Evolutionary conservation across 2,329 filamentous ascomycete genomes (phyloP), one percentile per base, ranked within the genome.

Genomic region (Fusarium chlamydosporum): DNA sequence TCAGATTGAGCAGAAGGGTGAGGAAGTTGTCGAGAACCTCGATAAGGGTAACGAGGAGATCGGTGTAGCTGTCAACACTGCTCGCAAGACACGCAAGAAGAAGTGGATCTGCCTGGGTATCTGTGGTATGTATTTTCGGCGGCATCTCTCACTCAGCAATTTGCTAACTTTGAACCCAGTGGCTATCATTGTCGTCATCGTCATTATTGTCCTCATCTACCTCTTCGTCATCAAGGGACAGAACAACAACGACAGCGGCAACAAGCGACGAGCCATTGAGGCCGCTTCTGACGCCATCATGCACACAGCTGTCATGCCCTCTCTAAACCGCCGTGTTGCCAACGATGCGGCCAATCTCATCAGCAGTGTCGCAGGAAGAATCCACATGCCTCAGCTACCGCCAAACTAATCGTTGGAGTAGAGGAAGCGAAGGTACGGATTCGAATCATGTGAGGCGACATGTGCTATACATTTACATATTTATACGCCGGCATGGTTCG

Each of bases 101-200:
- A 97, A 97, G 91, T 97, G 94, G 94, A 94, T 92, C 78, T 97
- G 94, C 84, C 82, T 97, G 72, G 89, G 91, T 75, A 93, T 97
- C 75, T 82, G 85, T 73, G 82, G 86, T 88, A 83, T 72, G 86
- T 76, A 20, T 60, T 20, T 18, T 33, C 26, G 15, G 7, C 11
- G n/a, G 15, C 18, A 18, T 7, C 12, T 23, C 16, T 5, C 16
- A 1, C 3, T 37, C n/a, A 47, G 18, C 37, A 10, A 26, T 20
- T 56, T 54, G 20, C 76, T 82, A 70, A 80, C 70, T 55, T 52
- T 23, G n/a, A 23, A 35, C 15, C 16, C 59, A 86, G 84, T 88
- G 43, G 77, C 79, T 48, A 86, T 89, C 51, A 79, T 89, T 43
- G 71, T 84, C 53, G 78, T 89, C 46, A 80, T 88, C 43, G 83